phyloP scores from a whole-genome alignment of 2,329 filamentous ascomycete species.

The Fulvia fulva region DNA sequence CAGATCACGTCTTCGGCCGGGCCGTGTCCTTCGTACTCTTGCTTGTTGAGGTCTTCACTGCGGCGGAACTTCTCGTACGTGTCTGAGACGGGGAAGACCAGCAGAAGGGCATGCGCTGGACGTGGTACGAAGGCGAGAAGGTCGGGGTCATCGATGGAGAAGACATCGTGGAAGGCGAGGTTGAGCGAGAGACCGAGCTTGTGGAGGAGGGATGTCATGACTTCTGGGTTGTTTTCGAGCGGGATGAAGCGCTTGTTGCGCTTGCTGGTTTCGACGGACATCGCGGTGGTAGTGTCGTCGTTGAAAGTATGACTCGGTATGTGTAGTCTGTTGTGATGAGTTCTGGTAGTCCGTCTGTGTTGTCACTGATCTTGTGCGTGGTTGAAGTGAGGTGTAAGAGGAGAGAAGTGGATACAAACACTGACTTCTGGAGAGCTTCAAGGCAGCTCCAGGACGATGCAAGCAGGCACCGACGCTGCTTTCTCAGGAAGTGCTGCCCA shows the following conservation, averaged over 20 bases:
- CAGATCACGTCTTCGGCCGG: slow-evolving; percentile 73
- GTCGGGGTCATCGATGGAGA: slow-evolving; percentile 79
- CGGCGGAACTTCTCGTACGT: slow-evolving; percentile 73
- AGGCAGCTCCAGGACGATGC: not conserved
- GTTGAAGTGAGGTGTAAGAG: not conserved
- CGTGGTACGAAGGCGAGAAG: slow-evolving; percentile 83
- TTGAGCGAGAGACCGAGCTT: slow-evolving; percentile 75
- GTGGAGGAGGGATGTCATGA: slow-evolving; percentile 80
- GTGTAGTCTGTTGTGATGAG: not conserved
- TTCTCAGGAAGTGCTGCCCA: no score
- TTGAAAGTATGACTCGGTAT: no score
- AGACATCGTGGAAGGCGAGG: slow-evolving; percentile 84
- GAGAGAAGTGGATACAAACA: not conserved
- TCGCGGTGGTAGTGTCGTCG: not conserved
- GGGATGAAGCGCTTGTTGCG: slow-evolving; percentile 8
- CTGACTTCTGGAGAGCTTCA: not conserved
- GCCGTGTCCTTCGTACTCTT: slow-evolving; percentile 66
- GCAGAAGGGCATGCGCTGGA: slow-evolving; percentile 79
- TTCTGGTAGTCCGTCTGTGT: not conserved
- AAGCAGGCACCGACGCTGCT: no score
- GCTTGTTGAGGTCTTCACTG: slow-evolving; percentile 63
- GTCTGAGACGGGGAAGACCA: slow-evolving; percentile 82
- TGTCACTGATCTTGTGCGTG: not conserved
- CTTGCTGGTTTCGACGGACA: slow-evolving; percentile 2
- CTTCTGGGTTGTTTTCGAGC: slow-evolving; percentile 72